A percentile compares a stretch with the other conserved stretches of the same genome.
phyloP scores from a whole-genome alignment of 192 early-diverging fungal species.

The Backusella australiensis region DNA sequence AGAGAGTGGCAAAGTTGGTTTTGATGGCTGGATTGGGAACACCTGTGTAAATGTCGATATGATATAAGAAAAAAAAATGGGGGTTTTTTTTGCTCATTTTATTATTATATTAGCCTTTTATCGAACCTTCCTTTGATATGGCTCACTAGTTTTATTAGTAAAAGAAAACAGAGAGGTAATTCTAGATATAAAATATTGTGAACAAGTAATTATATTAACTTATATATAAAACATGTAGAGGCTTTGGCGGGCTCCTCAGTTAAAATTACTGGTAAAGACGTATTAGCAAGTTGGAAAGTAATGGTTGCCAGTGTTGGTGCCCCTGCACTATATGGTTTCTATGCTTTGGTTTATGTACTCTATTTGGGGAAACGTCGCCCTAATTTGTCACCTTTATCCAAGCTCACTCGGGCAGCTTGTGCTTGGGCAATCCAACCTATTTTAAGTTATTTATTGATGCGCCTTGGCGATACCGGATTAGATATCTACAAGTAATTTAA shows the following conservation, averaged over 20 bases:
- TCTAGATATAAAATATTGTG: background rate
- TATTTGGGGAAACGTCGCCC: constrained; percentile 23
- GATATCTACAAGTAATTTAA: constrained; percentile 64
- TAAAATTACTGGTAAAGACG: constrained; percentile 91
- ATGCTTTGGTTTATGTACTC: constrained; percentile 61
- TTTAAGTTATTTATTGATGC: constrained; percentile 66
- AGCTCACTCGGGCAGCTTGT: constrained; percentile 17
- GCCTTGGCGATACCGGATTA: constrained; percentile 70
- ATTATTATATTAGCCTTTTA: constrained; percentile 38
- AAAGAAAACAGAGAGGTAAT: constrained; percentile 49
- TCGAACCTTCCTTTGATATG: constrained; percentile 53
- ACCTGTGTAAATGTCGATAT: constrained; percentile 66
- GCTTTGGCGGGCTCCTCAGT: constrained; percentile 88
- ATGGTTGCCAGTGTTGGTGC: constrained; percentile 71
- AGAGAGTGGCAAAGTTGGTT: constrained; percentile 64
- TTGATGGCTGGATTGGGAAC: constrained; percentile 76
- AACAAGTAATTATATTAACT: background rate
- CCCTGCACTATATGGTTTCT: constrained; percentile 70
- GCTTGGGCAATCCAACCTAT: constrained; percentile 55
- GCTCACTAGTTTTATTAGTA: constrained; percentile 48
- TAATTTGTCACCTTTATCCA: constrained; percentile 26
- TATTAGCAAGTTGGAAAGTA: constrained; percentile 95
- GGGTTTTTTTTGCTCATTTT: background rate
- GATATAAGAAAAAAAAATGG: background rate
- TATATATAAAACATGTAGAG: constrained; percentile 37